Evolutionary conservation across 2,329 filamentous ascomycete species (phyloP).

Genomic region (Aciculosporium take): DNA sequence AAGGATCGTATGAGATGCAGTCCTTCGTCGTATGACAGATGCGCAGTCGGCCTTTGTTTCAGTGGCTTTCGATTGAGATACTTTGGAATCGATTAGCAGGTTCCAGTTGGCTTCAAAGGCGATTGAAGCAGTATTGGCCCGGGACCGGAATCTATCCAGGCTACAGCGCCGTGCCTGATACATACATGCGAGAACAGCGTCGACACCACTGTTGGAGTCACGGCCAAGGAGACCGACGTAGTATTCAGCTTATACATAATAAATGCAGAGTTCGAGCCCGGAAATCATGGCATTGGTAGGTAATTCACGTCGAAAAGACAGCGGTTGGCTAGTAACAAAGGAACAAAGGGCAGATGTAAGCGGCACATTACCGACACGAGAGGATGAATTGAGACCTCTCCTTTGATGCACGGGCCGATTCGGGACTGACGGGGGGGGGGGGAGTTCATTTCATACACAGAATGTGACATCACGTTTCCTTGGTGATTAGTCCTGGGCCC

Average conservation of each 20-base stretch:
- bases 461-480: slow-evolving; percentile 3
- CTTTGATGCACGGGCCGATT: background rate
- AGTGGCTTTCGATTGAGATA: slow-evolving; percentile 69
- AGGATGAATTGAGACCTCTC: background rate
- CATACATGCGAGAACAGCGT: slow-evolving; percentile 78
- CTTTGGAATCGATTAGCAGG: slow-evolving; percentile 25
- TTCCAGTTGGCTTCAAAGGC: background rate
- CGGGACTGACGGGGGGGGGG: no score
- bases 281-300: background rate
- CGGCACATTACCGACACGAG: background rate
- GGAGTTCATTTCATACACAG: no score
- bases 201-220: slow-evolving; percentile 75
- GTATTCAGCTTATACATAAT: slow-evolving; percentile 53
- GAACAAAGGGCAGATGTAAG: background rate
- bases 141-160: slow-evolving; percentile 1
- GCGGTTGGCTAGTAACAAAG: background rate
- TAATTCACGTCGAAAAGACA: background rate
- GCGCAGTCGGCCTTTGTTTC: slow-evolving; percentile 68
- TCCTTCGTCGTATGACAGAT: slow-evolving; percentile 89
- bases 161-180: slow-evolving; percentile 5
- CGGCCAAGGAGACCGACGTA: slow-evolving; percentile 64
- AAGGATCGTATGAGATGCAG: slow-evolving; percentile 78
- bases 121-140: background rate
- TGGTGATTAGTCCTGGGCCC: background rate
- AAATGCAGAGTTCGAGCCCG: background rate